A percentile compares a stretch with the other conserved stretches of the same genome.
These are phyloP conservation scores for Tetradesmus obliquus DNA, from an alignment of 139 green algal genomes.

Conservation along the genomic window DNA sequence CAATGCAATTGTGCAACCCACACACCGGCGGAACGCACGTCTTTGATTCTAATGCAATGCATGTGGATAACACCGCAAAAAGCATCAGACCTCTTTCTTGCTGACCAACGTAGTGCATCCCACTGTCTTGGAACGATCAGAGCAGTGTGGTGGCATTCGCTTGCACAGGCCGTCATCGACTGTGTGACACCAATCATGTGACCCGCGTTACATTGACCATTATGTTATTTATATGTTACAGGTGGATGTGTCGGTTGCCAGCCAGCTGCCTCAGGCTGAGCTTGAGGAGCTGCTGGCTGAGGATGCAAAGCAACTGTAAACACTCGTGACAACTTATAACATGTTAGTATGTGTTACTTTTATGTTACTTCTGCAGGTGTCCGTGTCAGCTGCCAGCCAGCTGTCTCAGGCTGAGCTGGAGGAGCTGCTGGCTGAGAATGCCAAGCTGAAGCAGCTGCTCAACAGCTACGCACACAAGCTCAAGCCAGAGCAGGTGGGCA, in stretches of 20 bases:
- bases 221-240: neutral
- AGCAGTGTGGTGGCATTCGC: too few species aligned
- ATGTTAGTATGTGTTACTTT: neutral
- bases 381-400: constrained; percentile 26
- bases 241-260: neutral
- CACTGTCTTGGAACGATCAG: neutral
- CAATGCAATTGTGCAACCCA: too few species aligned
- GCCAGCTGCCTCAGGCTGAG: constrained; percentile 14
- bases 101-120: neutral
- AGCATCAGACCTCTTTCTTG: too few species aligned
- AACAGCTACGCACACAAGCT: constrained; percentile 39
- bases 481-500: constrained; percentile 13
- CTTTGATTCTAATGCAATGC: too few species aligned
- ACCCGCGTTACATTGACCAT: neutral
- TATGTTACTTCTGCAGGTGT: neutral
- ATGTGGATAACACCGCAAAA: too few species aligned
- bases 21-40: too few species aligned
- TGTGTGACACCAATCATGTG: too few species aligned
- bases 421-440: constrained; percentile 44
- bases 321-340: too few species aligned
- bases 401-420: constrained; percentile 35
- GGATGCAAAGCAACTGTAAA: neutral
- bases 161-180: too few species aligned
- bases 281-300: neutral
- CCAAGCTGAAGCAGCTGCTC: constrained; percentile 45